phyloP scores from a whole-genome alignment of 441 rosid genomes.

The Manihot esculenta region DNA sequence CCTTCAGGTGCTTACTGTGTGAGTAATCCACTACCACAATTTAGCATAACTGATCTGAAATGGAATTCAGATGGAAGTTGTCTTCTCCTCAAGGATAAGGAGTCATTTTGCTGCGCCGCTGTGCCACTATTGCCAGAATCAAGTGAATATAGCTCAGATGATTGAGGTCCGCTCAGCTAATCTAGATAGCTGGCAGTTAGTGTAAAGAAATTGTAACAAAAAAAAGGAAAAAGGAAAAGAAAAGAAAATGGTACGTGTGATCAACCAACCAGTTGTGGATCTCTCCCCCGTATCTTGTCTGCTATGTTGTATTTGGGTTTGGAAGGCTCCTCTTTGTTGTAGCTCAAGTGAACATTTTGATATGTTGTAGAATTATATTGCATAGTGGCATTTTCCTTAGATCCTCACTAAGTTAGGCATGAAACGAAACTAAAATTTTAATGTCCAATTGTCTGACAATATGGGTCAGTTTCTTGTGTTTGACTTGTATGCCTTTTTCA shows the following conservation, averaged over 20 bases:
- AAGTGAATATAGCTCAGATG: conserved; percentile 93
- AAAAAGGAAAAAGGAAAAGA: conserved; percentile 1
- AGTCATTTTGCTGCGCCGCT: conserved; percentile 83
- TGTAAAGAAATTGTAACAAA: background rate
- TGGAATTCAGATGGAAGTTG: conserved; percentile 94
- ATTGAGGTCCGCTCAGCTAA: conserved; percentile 33
- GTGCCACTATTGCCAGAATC: conserved; percentile 73
- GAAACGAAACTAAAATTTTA: background rate
- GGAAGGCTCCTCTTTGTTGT: conserved; percentile 9
- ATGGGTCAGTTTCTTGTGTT: background rate
- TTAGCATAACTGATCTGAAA: conserved; percentile 71
- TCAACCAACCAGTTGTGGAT: background rate
- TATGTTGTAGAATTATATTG: conserved; percentile 16
- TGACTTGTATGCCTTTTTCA: background rate
- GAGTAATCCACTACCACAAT: conserved; percentile 70
- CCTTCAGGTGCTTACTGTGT: conserved; percentile 93
- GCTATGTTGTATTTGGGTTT: background rate
- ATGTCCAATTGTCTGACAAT: background rate
- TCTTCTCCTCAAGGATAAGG: conserved; percentile 91
- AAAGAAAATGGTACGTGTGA: background rate
- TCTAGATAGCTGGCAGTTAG: background rate
- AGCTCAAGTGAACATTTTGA: background rate
- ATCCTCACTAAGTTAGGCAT: background rate
- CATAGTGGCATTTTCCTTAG: background rate
- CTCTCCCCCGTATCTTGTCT: background rate